A percentile compares a stretch with the other conserved stretches of the same genome.
Evolutionary conservation across 2,329 filamentous ascomycete species (phyloP).

Genomic region (Alternaria sp.): DNA sequence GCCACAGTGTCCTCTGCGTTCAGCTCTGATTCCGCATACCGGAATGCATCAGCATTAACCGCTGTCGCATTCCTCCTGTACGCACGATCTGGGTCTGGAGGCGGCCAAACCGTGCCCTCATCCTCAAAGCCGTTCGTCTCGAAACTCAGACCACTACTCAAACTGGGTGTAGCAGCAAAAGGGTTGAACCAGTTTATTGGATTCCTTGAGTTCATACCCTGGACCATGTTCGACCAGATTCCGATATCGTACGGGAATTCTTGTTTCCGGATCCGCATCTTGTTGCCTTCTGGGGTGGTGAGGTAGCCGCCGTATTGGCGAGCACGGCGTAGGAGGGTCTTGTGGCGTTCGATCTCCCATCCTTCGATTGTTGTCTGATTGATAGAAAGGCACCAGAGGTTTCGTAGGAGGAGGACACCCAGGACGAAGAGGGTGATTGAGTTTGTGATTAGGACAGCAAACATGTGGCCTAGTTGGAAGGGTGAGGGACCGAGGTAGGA

Average conservation of each 20-base stretch:
- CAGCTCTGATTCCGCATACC: slow-evolving; percentile 48
- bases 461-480: slow-evolving; percentile 66
- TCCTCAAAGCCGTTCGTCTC: slow-evolving; percentile 80
- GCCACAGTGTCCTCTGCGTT: slow-evolving; percentile 56
- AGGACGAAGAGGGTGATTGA: slow-evolving; percentile 69
- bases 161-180: slow-evolving; percentile 62
- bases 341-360: slow-evolving; percentile 68
- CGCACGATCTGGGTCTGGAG: slow-evolving; percentile 59
- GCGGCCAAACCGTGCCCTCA: slow-evolving; percentile 54
- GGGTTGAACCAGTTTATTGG: slow-evolving; percentile 74
- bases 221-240: slow-evolving; percentile 74
- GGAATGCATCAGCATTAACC: slow-evolving; percentile 47
- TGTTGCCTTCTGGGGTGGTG: slow-evolving; percentile 62
- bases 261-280: slow-evolving; percentile 66
- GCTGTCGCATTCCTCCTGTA: slow-evolving; percentile 23
- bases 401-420: slow-evolving; percentile 68
- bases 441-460: slow-evolving; percentile 66
- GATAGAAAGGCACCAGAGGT: slow-evolving; percentile 65
- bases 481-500: slow-evolving; percentile 74
- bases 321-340: slow-evolving; percentile 56
- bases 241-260: slow-evolving; percentile 87
- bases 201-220: slow-evolving; percentile 75
- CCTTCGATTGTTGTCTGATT: slow-evolving; percentile 84
- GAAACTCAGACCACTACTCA: slow-evolving; percentile 65
- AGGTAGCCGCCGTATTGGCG: slow-evolving; percentile 63